These are phyloP conservation scores for Harringtonia aguacate DNA, from an alignment of 2,329 filamentous ascomycete species.

Conservation along the genomic window DNA sequence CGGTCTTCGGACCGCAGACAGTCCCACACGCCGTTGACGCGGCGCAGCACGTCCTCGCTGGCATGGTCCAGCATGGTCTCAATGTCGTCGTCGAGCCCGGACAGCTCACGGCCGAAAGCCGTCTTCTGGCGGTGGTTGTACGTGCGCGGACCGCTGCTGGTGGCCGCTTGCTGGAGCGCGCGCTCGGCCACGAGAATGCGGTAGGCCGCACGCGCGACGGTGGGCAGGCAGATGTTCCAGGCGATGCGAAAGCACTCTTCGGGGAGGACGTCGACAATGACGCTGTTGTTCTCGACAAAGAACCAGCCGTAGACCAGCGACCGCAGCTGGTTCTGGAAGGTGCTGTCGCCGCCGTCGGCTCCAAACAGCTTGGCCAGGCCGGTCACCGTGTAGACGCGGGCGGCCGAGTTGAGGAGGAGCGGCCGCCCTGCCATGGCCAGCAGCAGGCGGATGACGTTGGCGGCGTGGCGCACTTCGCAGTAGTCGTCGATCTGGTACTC, in stretches of 20 bases:
- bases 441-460: constrained; percentile 52
- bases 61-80: constrained; percentile 39
- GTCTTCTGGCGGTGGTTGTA: constrained; percentile 1
- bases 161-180: constrained; percentile 33
- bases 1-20: background rate
- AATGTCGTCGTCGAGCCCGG: constrained; percentile 42
- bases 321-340: constrained; percentile 14
- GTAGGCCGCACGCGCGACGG: constrained; percentile 39
- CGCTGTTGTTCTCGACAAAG: constrained; percentile 37
- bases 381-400: constrained; percentile 56
- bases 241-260: constrained; percentile 51
- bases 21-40: constrained; percentile 21
- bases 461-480: constrained; percentile 51
- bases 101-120: constrained; percentile 33
- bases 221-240: constrained; percentile 29
- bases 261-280: constrained; percentile 53
- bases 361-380: constrained; percentile 50
- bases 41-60: constrained; percentile 37
- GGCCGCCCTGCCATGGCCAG: constrained; percentile 36
- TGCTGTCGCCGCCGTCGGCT: background rate
- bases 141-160: constrained; percentile 2
- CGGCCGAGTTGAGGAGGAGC: constrained; percentile 51
- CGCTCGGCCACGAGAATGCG: constrained; percentile 52
- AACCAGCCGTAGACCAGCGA: constrained; percentile 49
- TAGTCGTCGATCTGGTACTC: constrained; percentile 43